Base-by-base conservation (phyloP, 768 basidiomycete genomes). In the Suillus occidentalis region DNA sequence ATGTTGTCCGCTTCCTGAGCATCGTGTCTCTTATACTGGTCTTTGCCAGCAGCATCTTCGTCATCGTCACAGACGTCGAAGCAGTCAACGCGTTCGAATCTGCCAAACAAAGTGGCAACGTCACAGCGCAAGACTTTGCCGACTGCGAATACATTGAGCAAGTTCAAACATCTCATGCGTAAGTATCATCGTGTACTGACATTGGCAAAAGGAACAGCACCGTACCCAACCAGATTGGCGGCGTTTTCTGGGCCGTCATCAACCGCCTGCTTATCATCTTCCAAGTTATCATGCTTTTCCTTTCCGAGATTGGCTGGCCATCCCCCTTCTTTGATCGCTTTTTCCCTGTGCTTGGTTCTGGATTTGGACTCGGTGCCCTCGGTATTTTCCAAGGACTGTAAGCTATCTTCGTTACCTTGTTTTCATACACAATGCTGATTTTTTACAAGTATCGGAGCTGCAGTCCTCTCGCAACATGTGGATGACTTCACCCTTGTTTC, bases 151-250 rank as follows among this genome's bases (percentile, higher is more conserved):
- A 95, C 75, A 91, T 93, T 68, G 81, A 85, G 87, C 92, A 76
- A 61, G 87, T 79, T 60, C 65, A 62, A 7, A 64, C 60, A 56
- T 63, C 61, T 64, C 36, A 16, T n/a, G 28, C 28, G 31, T 2
- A 34, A 18, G 39, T 53, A 7, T 36, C 55, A 49, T 58, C 52
- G 25, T 55, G 8, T 10, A 45, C 34, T 63, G 61, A 61, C 25
- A 25, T 52, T 55, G 66, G 63, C 63, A 86, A 79, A 67, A 90
- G 86, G 64, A 71, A 76, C 57, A 92, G 89, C 75, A 93, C 93
- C 3, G 93, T 97, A 6, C 95, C 95, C 5, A 93, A 94, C 76
- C 94, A 97, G 75, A 85, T 92, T 37, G 95, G 92, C 22, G 95
- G 95, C 34, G 85, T 87, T 10, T 97, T 97, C 79, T 97, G 94